Evolutionary conservation across 495 filamentous ascomycete genomes (phyloP).

Genomic region (Talaromyces ruber): DNA sequence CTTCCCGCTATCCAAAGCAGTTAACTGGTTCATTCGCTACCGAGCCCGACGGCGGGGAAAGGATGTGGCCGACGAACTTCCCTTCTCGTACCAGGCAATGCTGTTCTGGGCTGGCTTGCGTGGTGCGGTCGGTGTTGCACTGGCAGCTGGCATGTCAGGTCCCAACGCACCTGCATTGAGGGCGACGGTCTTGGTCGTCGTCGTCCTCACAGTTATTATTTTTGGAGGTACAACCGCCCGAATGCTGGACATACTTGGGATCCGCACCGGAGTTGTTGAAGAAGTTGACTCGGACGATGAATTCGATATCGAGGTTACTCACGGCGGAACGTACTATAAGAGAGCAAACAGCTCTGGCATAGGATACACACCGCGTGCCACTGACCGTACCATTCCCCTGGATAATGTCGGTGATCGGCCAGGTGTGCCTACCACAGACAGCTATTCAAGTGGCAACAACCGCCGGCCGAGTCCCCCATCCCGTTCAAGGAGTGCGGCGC

Average conservation of each 20-base stretch:
- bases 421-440: conserved; percentile 21
- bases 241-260: conserved; percentile 93
- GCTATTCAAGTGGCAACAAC: conserved; percentile 49
- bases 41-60: conserved; percentile 70
- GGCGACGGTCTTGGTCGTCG: conserved; percentile 91
- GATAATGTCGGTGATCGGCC: conserved; percentile 33
- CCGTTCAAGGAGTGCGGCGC: conserved; percentile 33
- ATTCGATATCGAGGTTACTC: conserved; percentile 88
- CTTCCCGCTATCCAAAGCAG: conserved; percentile 80
- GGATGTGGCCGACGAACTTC: conserved; percentile 81
- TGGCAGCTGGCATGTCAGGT: conserved; percentile 80
- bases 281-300: conserved; percentile 97
- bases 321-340: conserved; percentile 70
- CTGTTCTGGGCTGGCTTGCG: conserved; percentile 97
- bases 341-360: conserved; percentile 56
- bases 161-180: conserved; percentile 69
- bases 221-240: conserved; percentile 97
- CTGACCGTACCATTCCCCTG: conserved; percentile 47
- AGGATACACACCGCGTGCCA: conserved; percentile 63
- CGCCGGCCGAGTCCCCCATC: conserved; percentile 40
- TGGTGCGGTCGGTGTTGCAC: conserved; percentile 90
- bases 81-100: conserved; percentile 91
- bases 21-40: conserved; percentile 92
- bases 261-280: conserved; percentile 90
- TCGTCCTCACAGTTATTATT: conserved; percentile 95